These are phyloP conservation scores for Oleoguttula mirabilis DNA, from an alignment of 495 filamentous ascomycete species.

Conservation along the genomic window DNA sequence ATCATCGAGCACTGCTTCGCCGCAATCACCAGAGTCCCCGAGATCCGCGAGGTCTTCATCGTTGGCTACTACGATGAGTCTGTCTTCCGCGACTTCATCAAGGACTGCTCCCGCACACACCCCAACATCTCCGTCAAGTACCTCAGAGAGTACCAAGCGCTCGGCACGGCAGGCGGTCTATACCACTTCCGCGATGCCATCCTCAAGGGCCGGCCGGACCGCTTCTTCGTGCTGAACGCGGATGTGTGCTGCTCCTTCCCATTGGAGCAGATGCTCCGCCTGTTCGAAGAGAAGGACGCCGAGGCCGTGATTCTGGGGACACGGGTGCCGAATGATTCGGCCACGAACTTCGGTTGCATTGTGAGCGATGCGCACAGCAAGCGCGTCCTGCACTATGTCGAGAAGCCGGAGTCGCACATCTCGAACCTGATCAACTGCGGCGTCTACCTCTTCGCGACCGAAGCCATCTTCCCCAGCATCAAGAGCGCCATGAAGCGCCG, in stretches of 20 bases:
- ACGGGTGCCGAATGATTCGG: constrained; percentile 79
- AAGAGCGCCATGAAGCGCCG: constrained; percentile 92
- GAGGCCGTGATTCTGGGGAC: constrained; percentile 97
- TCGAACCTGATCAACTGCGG: constrained; percentile 99
- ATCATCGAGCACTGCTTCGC: constrained; percentile 96
- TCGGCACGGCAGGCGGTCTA: constrained; percentile 90
- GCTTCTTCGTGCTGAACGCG: constrained; percentile 93
- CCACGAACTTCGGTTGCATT: constrained; percentile 94
- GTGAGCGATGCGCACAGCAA: constrained; percentile 91
- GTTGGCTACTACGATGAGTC: constrained; percentile 98
- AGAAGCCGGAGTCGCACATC: constrained; percentile 98
- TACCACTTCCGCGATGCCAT: constrained; percentile 99
- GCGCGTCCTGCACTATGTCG: constrained; percentile 96
- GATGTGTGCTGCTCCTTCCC: constrained; percentile 99
- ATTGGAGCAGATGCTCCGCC: constrained; percentile 80
- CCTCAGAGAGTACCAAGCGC: constrained; percentile 91
- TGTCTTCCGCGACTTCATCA: constrained; percentile 96
- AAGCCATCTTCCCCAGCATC: constrained; percentile 93
- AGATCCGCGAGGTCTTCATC: constrained; percentile 90
- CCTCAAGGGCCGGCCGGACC: constrained; percentile 86
- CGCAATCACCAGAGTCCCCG: constrained; percentile 80
- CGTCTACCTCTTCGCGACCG: constrained; percentile 92
- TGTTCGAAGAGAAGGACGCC: constrained; percentile 91
- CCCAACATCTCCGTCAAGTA: constrained; percentile 88
- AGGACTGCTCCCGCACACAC: constrained; percentile 71